phyloP scores from a whole-genome alignment of 2,329 filamentous ascomycete genomes.

The Trichoderma gracile region DNA sequence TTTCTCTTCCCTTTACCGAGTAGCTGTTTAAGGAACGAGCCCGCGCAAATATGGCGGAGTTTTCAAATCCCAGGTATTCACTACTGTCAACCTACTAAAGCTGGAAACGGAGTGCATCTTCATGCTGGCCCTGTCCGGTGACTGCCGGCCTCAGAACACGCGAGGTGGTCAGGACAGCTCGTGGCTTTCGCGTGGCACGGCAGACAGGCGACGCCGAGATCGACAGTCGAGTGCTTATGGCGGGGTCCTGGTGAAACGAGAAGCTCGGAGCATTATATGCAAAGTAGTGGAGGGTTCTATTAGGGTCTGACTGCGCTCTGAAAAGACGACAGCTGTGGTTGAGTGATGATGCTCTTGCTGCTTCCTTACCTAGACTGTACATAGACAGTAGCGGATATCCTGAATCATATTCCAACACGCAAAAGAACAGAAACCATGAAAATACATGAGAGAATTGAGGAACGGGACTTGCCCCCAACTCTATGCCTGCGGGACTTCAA shows the following conservation, averaged over 20 bases:
- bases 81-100: no score
- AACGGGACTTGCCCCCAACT: no score
- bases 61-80: background rate
- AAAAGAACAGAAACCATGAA: no score
- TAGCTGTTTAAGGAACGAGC: no score
- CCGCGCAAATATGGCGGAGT: background rate
- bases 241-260: background rate
- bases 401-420: background rate
- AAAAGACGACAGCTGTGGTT: background rate
- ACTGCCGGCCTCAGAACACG: no score
- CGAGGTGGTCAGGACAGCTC: background rate
- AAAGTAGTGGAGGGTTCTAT: constrained; percentile 3
- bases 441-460: no score
- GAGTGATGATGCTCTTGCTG: constrained; percentile 7
- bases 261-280: background rate
- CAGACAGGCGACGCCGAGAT: constrained; percentile 5
- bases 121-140: no score
- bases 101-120: no score
- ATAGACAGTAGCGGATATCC: background rate
- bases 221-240: constrained; percentile 2
- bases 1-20: no score
- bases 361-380: background rate
- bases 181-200: background rate
- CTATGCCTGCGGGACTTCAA: no score
- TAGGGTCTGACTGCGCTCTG: background rate